These are phyloP conservation scores for Melaleuca quinquenervia DNA, from an alignment of 345 rosid species.

Conservation along the genomic window DNA sequence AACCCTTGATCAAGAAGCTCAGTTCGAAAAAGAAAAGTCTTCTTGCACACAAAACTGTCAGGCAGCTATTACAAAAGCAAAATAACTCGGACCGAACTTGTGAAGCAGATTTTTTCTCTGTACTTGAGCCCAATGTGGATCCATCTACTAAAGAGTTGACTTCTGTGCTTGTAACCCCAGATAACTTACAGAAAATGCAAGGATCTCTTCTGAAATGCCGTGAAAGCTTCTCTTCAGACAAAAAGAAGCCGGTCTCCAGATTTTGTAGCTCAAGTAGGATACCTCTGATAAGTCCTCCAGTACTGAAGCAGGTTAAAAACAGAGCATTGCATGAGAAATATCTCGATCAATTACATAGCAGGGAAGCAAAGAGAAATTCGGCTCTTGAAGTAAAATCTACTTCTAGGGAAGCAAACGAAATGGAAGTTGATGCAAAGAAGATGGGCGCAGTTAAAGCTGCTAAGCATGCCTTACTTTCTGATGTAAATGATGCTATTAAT, in stretches of 20 bases:
- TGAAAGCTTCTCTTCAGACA: conserved; percentile 29
- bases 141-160: conserved; percentile 5
- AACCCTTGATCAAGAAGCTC: conserved; percentile 17
- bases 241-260: conserved; percentile 21
- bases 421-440: conserved; percentile 3
- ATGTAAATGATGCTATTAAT: conserved; percentile 36
- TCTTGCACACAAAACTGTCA: conserved; percentile 38
- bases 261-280: conserved; percentile 13
- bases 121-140: conserved; percentile 47
- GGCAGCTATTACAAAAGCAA: conserved; percentile 59
- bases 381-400: conserved; percentile 4
- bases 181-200: conserved; percentile 17
- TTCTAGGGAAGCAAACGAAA: conserved; percentile 34
- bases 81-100: conserved; percentile 20
- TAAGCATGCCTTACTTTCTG: not conserved
- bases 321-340: conserved; percentile 79
- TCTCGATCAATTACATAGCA: conserved; percentile 60
- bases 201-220: conserved; percentile 28
- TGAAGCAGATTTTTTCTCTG: conserved; percentile 61
- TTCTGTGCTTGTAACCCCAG: conserved; percentile 30
- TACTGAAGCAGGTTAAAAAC: conserved; percentile 65
- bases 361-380: conserved; percentile 79
- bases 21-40: conserved; percentile 17
- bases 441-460: conserved; percentile 39
- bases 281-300: conserved; percentile 51